Base-by-base conservation (phyloP, 2,329 filamentous ascomycete species). In the Calonectria hawksworthii region DNA sequence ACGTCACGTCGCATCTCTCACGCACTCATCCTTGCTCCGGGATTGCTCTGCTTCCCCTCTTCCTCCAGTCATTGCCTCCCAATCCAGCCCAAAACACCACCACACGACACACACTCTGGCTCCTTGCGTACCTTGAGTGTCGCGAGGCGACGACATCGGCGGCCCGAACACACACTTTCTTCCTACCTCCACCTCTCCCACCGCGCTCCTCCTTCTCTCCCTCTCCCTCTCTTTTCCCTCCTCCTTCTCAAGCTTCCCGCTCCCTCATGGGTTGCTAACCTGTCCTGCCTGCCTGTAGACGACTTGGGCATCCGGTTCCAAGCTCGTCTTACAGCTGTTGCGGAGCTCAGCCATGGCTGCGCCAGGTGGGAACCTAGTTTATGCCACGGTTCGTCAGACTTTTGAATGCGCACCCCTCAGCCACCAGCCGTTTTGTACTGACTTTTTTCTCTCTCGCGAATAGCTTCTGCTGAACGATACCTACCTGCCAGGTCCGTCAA, bases 401-500 rank as follows among this genome's bases (percentile, higher is more conserved):
- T 44, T 63, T 44, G 56, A 36, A 71, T 47, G 32, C 65, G 61
- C 68, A 65, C 63, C 76, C 54, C 64, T 63, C 26, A 66, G 44
- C 41, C 32, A 34, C 54, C 52, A 70, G 36, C 11, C n/a, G 38
- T 21, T 38, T 26, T 14, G 41, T 73, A 50, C 65, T 73, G 51
- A 73, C 50, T 50, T 47, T 18, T n/a, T n/a, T n/a, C n/a, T n/a
- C n/a, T 64, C 38, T 36, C 38, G 68, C 3, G 23, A 77, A 82
- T 86, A 98, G 96, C 94, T 99, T 85, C 92, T 99, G 72, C 89
- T 98, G 87, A 98, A 92, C 87, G 96, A 99, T 87, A 91, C 91
- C 76, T 99, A 99, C 86, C 92, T 99, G 66, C 96, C 97, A 84
- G 96, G 96, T 98, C 89, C 82, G 86, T 85, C 73, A 71, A 51